phyloP scores from a whole-genome alignment of 441 rosid species.

The Iberis amara region DNA sequence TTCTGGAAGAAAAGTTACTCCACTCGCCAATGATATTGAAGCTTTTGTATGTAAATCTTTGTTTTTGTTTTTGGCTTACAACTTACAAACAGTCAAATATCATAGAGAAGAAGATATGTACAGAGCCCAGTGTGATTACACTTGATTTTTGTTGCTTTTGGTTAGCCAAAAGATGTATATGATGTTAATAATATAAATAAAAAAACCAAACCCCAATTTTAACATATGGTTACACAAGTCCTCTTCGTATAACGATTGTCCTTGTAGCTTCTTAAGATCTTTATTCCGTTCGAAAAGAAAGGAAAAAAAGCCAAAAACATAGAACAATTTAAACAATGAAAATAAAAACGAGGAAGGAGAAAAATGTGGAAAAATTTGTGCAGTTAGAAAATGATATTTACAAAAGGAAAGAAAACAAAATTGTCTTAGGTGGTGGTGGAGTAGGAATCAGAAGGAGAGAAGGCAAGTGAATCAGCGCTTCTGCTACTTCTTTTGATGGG shows the following conservation, averaged over 20 bases:
- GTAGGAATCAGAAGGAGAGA: constrained; percentile 30
- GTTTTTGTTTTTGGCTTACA: constrained; percentile 10
- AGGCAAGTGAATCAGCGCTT: constrained; percentile 21
- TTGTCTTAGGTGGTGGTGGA: constrained; percentile 11
- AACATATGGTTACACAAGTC: background rate
- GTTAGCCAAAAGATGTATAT: constrained; percentile 21
- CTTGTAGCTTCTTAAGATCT: background rate
- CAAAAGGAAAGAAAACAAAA: too few species aligned
- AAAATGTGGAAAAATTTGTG: too few species aligned
- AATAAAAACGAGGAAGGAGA: too few species aligned
- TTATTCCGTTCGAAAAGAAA: too few species aligned
- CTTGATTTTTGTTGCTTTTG: constrained; percentile 27
- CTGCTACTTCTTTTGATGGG: constrained; percentile 22
- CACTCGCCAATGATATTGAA: constrained; percentile 42
- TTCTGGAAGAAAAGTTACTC: constrained; percentile 81
- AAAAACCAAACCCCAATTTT: constrained; percentile 11
- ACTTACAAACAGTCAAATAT: constrained; percentile 7
- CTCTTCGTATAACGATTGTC: background rate
- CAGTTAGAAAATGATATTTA: too few species aligned
- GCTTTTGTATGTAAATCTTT: constrained; percentile 24
- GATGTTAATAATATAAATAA: constrained; percentile 6
- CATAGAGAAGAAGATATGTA: constrained; percentile 31
- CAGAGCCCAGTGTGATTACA: constrained; percentile 20
- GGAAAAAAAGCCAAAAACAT: too few species aligned
- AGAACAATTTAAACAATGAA: too few species aligned